Evolutionary conservation across 371 early-diverging fungal species (phyloP).

Genomic region (Rhizopus sp.): DNA sequence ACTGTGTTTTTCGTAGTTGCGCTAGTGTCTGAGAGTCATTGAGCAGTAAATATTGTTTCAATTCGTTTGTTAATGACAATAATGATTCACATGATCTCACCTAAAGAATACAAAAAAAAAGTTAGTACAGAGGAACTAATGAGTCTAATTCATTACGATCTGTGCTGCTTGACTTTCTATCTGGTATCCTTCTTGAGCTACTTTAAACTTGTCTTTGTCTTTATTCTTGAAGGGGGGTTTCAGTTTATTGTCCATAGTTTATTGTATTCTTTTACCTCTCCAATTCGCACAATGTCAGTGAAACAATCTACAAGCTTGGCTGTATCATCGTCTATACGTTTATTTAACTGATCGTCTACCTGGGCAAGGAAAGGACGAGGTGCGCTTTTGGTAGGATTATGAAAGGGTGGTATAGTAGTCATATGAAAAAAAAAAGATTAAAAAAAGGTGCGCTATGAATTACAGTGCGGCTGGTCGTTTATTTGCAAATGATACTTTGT

Average conservation of each 20-base stretch:
- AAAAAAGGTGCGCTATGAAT: slow-evolving; percentile 2
- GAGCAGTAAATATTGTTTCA: slow-evolving; percentile 67
- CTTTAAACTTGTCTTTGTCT: slow-evolving; percentile 71
- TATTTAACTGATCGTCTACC: slow-evolving; percentile 66
- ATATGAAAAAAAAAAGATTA: slow-evolving; percentile 11
- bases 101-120: slow-evolving; percentile 24
- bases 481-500: too few relatives aligned
- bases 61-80: slow-evolving; percentile 63
- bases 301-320: slow-evolving; percentile 63
- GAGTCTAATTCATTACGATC: slow-evolving; percentile 49
- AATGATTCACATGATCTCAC: slow-evolving; percentile 67
- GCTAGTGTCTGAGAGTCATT: slow-evolving; percentile 70
- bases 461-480: too few relatives aligned
- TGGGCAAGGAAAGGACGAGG: slow-evolving; percentile 34
- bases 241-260: background rate
- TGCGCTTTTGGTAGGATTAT: background rate
- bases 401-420: slow-evolving; percentile 19
- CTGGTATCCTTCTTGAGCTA: slow-evolving; percentile 74
- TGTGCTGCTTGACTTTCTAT: slow-evolving; percentile 73
- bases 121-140: background rate
- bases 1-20: slow-evolving; percentile 38
- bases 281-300: slow-evolving; percentile 62
- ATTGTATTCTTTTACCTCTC: slow-evolving; percentile 47
- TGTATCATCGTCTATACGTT: slow-evolving; percentile 63
- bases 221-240: slow-evolving; percentile 27